phyloP scores from a whole-genome alignment of 176 grass and related monocot genomes.

The Eragrostis curvula region DNA sequence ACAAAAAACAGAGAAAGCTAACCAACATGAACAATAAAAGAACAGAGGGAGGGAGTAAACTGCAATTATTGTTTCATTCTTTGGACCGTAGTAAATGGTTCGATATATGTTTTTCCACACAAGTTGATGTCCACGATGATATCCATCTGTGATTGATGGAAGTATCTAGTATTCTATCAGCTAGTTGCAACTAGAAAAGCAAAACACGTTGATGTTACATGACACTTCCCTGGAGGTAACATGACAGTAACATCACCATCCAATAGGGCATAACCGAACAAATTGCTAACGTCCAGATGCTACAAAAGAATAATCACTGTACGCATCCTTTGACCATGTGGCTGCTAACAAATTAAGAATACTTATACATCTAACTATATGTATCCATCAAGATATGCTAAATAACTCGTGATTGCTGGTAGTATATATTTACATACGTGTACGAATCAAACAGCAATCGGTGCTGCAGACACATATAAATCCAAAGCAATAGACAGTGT shows the following conservation, averaged over 20 bases:
- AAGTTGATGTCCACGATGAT: no score
- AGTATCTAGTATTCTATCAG: neutral
- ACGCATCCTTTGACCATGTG: neutral
- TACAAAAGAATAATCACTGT: neutral
- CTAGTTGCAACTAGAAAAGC: neutral
- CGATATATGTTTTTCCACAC: no score
- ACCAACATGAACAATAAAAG: no score
- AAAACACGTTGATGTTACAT: neutral
- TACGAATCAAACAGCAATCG: no score
- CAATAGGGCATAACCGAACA: neutral
- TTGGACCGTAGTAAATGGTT: no score
- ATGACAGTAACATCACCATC: neutral
- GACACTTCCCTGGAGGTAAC: neutral
- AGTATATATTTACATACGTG: no score
- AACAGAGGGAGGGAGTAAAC: no score
- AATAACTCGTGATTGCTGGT: neutral
- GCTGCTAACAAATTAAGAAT: no score
- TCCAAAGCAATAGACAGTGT: no score
- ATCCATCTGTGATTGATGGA: neutral
- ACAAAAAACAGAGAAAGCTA: no score
- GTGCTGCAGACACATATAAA: no score
- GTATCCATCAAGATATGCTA: neutral
- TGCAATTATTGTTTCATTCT: no score
- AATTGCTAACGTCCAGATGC: neutral
- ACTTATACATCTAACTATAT: neutral